These are phyloP conservation scores for Fusarium bulbicola DNA, from an alignment of 2,329 filamentous ascomycete species.

Conservation along the genomic window DNA sequence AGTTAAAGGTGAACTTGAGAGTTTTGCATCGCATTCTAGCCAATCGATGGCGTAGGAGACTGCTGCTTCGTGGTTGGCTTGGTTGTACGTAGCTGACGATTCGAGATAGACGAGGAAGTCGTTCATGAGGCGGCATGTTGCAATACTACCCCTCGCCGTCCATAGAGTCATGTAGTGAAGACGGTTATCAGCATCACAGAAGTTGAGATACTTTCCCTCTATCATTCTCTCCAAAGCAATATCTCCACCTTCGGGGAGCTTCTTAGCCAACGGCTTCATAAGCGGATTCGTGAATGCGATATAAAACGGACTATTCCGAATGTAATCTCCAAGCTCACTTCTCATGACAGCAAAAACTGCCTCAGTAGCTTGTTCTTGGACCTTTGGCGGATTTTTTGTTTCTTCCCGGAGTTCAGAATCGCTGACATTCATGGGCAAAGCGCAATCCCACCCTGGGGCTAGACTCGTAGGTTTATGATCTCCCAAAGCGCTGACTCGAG, in stretches of 20 bases:
- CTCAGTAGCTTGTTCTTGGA: conserved; percentile 49
- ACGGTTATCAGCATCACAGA: conserved; percentile 50
- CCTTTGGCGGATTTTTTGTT: conserved; percentile 47
- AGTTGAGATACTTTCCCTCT: conserved; percentile 56
- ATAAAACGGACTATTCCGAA: conserved; percentile 47
- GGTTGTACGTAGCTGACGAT: conserved; percentile 35
- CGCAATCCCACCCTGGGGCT: conserved; percentile 53
- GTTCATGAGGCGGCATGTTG: conserved; percentile 60
- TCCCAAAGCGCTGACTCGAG: conserved; percentile 62
- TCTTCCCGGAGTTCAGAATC: conserved; percentile 57
- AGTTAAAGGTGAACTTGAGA: conserved; percentile 44
- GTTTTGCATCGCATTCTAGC: conserved; percentile 50
- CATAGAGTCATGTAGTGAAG: conserved; percentile 54
- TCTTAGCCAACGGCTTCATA: conserved; percentile 41
- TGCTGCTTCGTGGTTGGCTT: conserved; percentile 43
- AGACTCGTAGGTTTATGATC: conserved; percentile 47
- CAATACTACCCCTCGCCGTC: conserved; percentile 53
- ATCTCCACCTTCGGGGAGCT: conserved; percentile 34
- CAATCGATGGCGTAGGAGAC: conserved; percentile 45
- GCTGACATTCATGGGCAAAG: conserved; percentile 54
- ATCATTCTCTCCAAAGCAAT: conserved; percentile 50
- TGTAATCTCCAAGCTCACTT: conserved; percentile 51
- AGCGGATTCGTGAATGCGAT: conserved; percentile 49
- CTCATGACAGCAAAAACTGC: conserved; percentile 54
- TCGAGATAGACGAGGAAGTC: conserved; percentile 49